These are phyloP conservation scores for Abelmoschus esculentus DNA, from an alignment of 345 rosid species.

Conservation along the genomic window DNA sequence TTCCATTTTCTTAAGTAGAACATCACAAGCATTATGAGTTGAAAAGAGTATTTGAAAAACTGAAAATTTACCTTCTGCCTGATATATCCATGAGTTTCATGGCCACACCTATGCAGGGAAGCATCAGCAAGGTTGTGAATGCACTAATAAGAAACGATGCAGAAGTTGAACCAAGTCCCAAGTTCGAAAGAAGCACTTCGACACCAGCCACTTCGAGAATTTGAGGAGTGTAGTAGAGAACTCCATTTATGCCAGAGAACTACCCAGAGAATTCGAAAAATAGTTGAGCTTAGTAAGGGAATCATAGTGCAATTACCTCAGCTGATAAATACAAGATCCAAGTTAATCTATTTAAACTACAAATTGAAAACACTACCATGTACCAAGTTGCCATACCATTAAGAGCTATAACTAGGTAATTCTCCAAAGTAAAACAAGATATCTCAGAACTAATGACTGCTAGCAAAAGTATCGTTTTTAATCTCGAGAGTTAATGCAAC, in stretches of 20 bases:
- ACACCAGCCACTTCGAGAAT: constrained; percentile 55
- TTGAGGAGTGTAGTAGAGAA: constrained; percentile 97
- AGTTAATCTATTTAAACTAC: too few species aligned
- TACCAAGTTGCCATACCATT: too few species aligned
- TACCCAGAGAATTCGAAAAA: constrained; percentile 20
- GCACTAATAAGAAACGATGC: constrained; percentile 92
- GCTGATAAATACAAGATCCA: too few species aligned
- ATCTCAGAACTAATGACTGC: too few species aligned
- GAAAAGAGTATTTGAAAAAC: too few species aligned
- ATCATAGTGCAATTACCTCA: too few species aligned
- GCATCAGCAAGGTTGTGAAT: constrained; percentile 79
- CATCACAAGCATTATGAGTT: background rate
- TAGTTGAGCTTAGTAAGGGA: background rate
- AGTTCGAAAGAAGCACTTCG: constrained; percentile 51
- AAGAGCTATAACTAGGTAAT: too few species aligned
- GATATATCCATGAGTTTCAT: constrained; percentile 92
- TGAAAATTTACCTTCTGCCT: constrained; percentile 64
- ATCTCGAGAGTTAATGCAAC: too few species aligned
- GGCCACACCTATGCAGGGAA: constrained; percentile 57
- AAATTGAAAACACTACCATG: too few species aligned
- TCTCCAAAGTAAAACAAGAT: too few species aligned
- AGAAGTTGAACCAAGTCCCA: constrained; percentile 56
- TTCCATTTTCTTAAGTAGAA: background rate
- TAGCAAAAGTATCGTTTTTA: too few species aligned
- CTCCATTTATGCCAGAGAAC: constrained; percentile 97